Evolutionary conservation across 306 rosid genomes (phyloP), one percentile per base, ranked within the genome.

Genomic region (Sindora glabra): DNA sequence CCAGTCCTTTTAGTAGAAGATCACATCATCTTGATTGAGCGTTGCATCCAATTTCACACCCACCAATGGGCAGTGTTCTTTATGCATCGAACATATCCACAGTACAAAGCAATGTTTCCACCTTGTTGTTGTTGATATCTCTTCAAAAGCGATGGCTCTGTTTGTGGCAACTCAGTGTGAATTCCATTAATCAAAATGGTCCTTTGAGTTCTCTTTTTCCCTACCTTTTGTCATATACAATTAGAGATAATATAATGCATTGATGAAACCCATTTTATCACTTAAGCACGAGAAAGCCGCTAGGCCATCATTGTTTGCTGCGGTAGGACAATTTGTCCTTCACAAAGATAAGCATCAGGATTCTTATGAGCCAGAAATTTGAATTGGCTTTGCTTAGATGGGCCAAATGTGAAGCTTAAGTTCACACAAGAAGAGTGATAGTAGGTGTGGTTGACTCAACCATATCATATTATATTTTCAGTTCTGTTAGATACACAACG

Each of bases 291-390:
- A 48, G 64, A 55, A 59, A 71, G 64, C 61, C 14, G 67, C 59
- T 63, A 25, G 13, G 14, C 19, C 73, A 59, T 50, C 41, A 55
- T 53, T 67, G 45, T 65, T 58, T 67, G 73, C 59, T 57, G 44
- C 27, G 41, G 67, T 71, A 53, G 77, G 73, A 69, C 51, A 62
- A 62, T 3, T 58, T 74, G 78, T 66, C 73, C 32, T 50, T 17
- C 32, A 53, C 51, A 47, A 10, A 22, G 56, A 70, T 52, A 5
- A 34, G 30, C 59, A 63, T n/a, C n/a, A n/a, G n/a, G n/a, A n/a
- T n/a, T n/a, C n/a, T n/a, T n/a, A n/a, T n/a, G n/a, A n/a, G n/a
- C n/a, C n/a, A n/a, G n/a, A n/a, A n/a, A n/a, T n/a, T n/a, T n/a
- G n/a, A n/a, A n/a, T n/a, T n/a, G n/a, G n/a, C n/a, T n/a, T n/a